Conservation (phyloP, 257 asterid genomes). For the Solanum peruvianum region DNA sequence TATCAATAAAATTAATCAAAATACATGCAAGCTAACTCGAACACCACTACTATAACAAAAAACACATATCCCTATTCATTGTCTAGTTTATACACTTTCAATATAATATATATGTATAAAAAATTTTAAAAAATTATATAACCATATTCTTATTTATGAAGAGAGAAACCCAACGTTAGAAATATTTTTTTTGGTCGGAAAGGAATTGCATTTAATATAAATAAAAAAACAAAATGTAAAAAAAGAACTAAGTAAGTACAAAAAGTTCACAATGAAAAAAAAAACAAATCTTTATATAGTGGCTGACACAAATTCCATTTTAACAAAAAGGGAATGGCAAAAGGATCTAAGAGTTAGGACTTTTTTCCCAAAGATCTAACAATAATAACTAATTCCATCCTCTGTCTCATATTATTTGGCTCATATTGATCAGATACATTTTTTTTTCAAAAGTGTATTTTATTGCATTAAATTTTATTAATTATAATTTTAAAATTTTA, state of each 20-base stretch:
- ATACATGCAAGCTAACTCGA: no score
- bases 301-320: slow-evolving; percentile 18
- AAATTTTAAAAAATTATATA: no score
- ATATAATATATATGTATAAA: no score
- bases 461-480: no score
- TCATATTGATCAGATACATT: neutral
- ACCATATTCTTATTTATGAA: neutral
- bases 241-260: neutral
- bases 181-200: neutral
- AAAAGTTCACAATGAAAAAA: neutral
- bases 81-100: neutral
- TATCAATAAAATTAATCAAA: no score
- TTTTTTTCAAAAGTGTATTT: neutral
- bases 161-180: neutral
- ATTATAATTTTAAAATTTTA: no score
- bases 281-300: neutral
- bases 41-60: no score
- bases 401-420: neutral
- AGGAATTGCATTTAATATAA: neutral
- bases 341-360: neutral
- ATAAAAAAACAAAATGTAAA: neutral
- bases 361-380: neutral
- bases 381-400: neutral
- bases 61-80: neutral
- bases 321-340: neutral